These are phyloP conservation scores for Camelina sativa DNA, from an alignment of 345 rosid species.

Conservation along the genomic window DNA sequence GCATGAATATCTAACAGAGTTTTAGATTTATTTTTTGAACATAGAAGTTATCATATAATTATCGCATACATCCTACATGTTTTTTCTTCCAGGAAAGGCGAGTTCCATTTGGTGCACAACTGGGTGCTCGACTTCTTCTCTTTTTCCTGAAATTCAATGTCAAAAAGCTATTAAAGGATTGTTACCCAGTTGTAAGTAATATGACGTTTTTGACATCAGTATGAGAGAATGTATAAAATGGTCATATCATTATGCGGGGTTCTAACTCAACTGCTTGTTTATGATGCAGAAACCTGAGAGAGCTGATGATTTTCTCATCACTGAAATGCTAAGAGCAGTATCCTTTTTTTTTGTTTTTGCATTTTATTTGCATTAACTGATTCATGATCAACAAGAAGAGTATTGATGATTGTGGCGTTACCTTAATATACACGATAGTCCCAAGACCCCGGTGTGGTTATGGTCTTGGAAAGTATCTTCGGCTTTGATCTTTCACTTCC, in stretches of 20 bases:
- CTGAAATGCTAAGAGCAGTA: slow-evolving; percentile 94
- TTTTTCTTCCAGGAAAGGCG: slow-evolving; percentile 59
- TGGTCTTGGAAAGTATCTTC: slow-evolving; percentile 84
- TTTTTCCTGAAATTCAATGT: slow-evolving; percentile 62
- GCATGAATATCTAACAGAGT: background rate
- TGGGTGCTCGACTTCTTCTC: slow-evolving; percentile 73
- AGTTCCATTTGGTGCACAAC: slow-evolving; percentile 57
- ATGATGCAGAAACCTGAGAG: slow-evolving; percentile 65
- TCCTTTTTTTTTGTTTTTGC: slow-evolving; percentile 47
- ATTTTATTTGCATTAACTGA: background rate
- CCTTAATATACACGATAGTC: slow-evolving; percentile 72
- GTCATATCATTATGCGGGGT: slow-evolving; percentile 2
- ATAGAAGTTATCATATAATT: background rate
- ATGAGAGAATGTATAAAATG: slow-evolving; percentile 10
- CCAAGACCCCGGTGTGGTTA: slow-evolving; percentile 73
- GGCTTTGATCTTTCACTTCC: slow-evolving; percentile 83
- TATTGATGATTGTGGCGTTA: slow-evolving; percentile 25
- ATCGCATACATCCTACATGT: background rate
- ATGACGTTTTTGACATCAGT: slow-evolving; percentile 6
- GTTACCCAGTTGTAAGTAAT: slow-evolving; percentile 79
- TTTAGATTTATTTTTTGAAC: background rate
- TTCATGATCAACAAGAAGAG: slow-evolving; percentile 4
- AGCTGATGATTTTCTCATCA: slow-evolving; percentile 75
- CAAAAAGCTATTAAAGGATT: slow-evolving; percentile 60
- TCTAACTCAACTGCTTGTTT: slow-evolving; percentile 16